Evolutionary conservation across 192 early-diverging fungal genomes (phyloP).

Genomic region (Backusella circina): DNA sequence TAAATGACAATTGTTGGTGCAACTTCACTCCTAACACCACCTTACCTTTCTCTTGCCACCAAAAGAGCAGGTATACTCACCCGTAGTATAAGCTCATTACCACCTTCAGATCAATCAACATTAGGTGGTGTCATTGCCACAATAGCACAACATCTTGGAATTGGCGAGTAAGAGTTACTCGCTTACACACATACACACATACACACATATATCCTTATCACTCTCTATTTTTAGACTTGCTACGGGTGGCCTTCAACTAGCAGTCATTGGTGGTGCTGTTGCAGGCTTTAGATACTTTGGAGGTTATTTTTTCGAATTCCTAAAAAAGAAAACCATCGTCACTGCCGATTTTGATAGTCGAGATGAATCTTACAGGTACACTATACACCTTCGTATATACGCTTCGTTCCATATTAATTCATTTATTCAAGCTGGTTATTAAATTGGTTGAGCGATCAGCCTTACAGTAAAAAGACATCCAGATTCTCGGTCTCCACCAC

Average conservation of each 20-base stretch:
- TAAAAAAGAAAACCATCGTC: conserved; percentile 41
- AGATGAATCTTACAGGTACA: conserved; percentile 56
- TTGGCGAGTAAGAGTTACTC: conserved; percentile 23
- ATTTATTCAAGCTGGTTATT: conserved; percentile 32
- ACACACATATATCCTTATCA: not conserved
- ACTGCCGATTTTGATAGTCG: conserved; percentile 52
- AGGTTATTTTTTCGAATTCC: conserved; percentile 39
- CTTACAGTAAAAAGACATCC: conserved; percentile 39
- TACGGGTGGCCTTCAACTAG: conserved; percentile 44
- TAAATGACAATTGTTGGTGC: not conserved
- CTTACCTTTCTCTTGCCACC: not conserved
- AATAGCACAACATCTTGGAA: conserved; percentile 20
- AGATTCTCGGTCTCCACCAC: conserved; percentile 51
- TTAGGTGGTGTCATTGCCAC: conserved; percentile 23
- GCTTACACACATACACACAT: not conserved
- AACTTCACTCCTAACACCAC: not conserved
- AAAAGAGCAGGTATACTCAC: not conserved
- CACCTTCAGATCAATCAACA: not conserved
- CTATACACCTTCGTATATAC: too few species aligned
- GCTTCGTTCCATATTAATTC: too few species aligned
- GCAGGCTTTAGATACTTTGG: conserved; percentile 38
- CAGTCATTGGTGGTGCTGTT: conserved; percentile 38
- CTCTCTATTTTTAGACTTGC: conserved; percentile 37
- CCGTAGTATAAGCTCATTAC: not conserved
- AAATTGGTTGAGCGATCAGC: conserved; percentile 53